Base-by-base conservation (phyloP, 1,284 basidiomycete genomes). In the Ganoderma boninense region DNA sequence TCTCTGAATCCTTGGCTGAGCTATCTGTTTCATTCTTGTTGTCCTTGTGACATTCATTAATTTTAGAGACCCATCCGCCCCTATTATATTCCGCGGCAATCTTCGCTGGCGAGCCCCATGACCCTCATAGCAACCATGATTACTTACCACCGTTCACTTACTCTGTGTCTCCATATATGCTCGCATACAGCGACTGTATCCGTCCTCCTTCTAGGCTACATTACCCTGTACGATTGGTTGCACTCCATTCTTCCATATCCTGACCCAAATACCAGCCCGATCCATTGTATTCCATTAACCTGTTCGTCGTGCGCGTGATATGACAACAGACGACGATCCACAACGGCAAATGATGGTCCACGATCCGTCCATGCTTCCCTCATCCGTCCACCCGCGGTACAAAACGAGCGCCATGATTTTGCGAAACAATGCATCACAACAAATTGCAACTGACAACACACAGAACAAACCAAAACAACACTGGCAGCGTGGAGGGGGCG, bases 381-480 rank as follows among this genome's bases (percentile, higher is more conserved):
- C 35, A 8, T 52, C 44, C 35, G 16, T 65, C 46, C 64, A 52
- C 40, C 59, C 59, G 64, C 63, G 49, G 43, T 64, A 49, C 23
- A 56, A 20, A 20, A 35, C 40, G 43, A 66, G 54, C 44, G 65
- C 69, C 65, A 59, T 59, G 64, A 57, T 66, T 66, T 69, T 69
- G 70, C 65, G 67, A 73, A 72, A 73, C 74, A 76, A 75, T 76
- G 76, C 76, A 77, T 74, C 75, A 77, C 75, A 76, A 75, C 75
- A 75, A 73, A 69, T 76, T 74, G 76, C 75, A 74, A 69, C 75
- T 70, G 73, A 77, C 75, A 76, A 76, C 76, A 74, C 76, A 74
- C 73, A 72, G 65, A 74, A 74, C 71, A 72, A 75, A 73, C 75
- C 68, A 71, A 75, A 73, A 76, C 75, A 75, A 75, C 74, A 76